Conservation (phyloP, 2,329 filamentous ascomycete species). For the Aspergillus proliferans region DNA sequence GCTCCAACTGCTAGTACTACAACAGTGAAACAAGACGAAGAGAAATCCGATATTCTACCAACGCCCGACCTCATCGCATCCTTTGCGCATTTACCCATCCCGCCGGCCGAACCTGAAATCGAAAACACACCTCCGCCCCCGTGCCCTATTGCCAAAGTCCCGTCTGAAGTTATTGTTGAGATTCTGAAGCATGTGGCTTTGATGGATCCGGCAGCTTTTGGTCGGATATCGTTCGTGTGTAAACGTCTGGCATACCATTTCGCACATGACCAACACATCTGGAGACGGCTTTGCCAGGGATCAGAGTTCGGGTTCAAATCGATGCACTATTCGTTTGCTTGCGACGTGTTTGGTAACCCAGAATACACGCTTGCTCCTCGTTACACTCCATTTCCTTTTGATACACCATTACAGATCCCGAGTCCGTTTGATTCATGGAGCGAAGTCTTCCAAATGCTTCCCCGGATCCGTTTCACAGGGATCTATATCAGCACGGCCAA, state of each 20-base stretch:
- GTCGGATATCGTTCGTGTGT: slow-evolving; percentile 72
- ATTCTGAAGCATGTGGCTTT: slow-evolving; percentile 70
- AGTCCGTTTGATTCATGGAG: slow-evolving; percentile 47
- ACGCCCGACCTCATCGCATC: slow-evolving; percentile 66
- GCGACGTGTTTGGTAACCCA: slow-evolving; percentile 48
- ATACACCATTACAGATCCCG: slow-evolving; percentile 25
- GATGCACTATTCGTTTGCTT: slow-evolving; percentile 77
- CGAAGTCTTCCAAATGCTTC: slow-evolving; percentile 72
- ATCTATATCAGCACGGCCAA: slow-evolving; percentile 97
- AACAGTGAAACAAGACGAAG: slow-evolving; percentile 52
- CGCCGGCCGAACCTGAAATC: slow-evolving; percentile 59
- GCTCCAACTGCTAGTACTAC: slow-evolving; percentile 48
- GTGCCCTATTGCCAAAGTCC: slow-evolving; percentile 72
- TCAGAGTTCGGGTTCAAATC: slow-evolving; percentile 68
- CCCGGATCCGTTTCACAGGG: slow-evolving; percentile 87
- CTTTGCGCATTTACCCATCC: slow-evolving; percentile 66
- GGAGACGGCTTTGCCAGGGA: slow-evolving; percentile 69
- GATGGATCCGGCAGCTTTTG: slow-evolving; percentile 69
- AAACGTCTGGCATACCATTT: slow-evolving; percentile 82
- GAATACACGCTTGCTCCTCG: slow-evolving; percentile 26
- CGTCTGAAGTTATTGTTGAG: slow-evolving; percentile 77
- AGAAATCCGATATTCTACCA: slow-evolving; percentile 43
- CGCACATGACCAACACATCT: slow-evolving; percentile 75
- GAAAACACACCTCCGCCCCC: slow-evolving; percentile 66
- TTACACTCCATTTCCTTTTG: slow-evolving; percentile 32